Evolutionary conservation across 202 grass and related monocot species (phyloP).

Genomic region (Carex arenaria): DNA sequence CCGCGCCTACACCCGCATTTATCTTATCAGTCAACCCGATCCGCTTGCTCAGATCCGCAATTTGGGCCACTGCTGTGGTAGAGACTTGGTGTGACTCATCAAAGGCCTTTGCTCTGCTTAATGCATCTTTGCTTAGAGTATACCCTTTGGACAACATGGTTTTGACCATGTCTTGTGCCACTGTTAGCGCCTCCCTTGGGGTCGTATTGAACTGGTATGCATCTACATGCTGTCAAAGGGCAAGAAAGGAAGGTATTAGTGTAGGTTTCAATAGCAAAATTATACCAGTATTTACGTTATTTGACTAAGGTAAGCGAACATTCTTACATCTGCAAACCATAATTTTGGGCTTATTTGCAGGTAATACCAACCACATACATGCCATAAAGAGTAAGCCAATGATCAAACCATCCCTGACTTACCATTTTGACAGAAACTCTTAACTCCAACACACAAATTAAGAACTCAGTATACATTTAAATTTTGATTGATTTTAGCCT

Average conservation of each 20-base stretch:
- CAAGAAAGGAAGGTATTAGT: conserved; percentile 3
- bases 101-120: conserved; percentile 82
- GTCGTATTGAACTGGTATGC: conserved; percentile 56
- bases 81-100: conserved; percentile 73
- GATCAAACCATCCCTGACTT: not conserved
- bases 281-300: not conserved
- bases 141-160: conserved; percentile 76
- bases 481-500: not conserved
- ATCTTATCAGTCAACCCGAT: conserved; percentile 76
- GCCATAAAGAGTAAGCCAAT: not conserved
- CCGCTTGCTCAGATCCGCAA: conserved; percentile 77
- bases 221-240: conserved; percentile 40
- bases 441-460: not conserved
- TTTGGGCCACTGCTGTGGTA: conserved; percentile 50
- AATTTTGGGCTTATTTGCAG: not conserved
- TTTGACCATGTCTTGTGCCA: conserved; percentile 78
- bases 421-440: not conserved
- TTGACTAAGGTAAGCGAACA: not conserved
- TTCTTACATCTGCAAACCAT: not conserved
- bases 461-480: not conserved
- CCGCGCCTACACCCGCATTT: conserved; percentile 53
- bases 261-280: not conserved
- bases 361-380: not conserved
- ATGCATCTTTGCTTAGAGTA: conserved; percentile 78
- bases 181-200: conserved; percentile 62